Conservation (phyloP, 305 asterid genomes). For the Fraxinus velutina region DNA sequence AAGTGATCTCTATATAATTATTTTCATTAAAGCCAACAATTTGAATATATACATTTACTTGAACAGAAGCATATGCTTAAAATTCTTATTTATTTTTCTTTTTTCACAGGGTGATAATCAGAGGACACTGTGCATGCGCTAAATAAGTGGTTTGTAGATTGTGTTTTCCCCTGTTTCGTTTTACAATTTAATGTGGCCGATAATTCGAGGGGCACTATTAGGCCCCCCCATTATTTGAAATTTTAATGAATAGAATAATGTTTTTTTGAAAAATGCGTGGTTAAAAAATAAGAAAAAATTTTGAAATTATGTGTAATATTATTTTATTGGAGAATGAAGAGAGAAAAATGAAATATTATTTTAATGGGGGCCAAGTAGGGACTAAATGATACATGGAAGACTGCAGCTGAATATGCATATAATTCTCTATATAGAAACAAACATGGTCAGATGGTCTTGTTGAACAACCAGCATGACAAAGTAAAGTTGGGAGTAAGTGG, state of each 20-base stretch:
- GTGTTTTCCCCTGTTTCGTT: not conserved
- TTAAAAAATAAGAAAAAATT: too few relatives aligned
- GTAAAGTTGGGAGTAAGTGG: not conserved
- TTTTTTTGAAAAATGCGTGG: too few relatives aligned
- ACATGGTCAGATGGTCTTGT: not conserved
- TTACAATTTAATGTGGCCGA: not conserved
- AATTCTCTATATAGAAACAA: not conserved
- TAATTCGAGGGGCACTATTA: not conserved
- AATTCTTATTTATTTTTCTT: not conserved
- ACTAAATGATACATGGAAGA: not conserved
- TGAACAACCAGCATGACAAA: not conserved
- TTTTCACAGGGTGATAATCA: not conserved
- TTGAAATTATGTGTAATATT: too few relatives aligned
- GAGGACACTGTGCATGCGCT: not conserved
- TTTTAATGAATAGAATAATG: too few relatives aligned
- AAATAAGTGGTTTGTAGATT: not conserved
- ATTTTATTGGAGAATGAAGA: too few relatives aligned
- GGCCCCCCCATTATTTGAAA: too few relatives aligned
- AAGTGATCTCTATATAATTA: too few relatives aligned
- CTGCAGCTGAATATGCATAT: not conserved
- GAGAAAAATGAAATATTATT: too few relatives aligned
- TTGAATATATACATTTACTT: not conserved
- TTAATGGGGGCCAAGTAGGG: too few relatives aligned
- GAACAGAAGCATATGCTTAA: not conserved
- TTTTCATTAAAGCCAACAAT: not conserved